Evolutionary conservation across 2,329 filamentous ascomycete species (phyloP), one percentile per base, ranked within the genome.

Genomic region (Colletotrichum tamarilloi): DNA sequence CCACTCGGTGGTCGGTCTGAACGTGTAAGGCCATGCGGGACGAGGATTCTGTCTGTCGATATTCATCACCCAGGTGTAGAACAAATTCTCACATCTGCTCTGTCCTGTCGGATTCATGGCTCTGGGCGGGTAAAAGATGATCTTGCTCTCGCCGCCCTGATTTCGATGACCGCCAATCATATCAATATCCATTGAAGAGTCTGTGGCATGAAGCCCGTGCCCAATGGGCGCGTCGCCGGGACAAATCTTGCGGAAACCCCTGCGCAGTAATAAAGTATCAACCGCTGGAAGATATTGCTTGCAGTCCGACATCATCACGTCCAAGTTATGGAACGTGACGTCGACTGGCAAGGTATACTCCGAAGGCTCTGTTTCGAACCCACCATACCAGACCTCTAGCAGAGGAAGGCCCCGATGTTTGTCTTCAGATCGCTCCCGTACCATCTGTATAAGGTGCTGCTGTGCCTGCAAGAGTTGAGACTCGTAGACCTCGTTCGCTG

Each of bases 1-100:
- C 89, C 89, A 91, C 5, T 85, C 79, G 72, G 81, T 72, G 1
- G 89, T 91, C 9, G 87, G 84, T 55, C 77, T 78, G 75, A 87
- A 90, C 19, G 77, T 77, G 76, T 84, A 89, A 30, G 60, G 11
- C 77, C 87, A 83, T 1, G 57, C 67, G 5, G 59, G 71, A 22
- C 76, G 76, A 3, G 68, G 62, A 22, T 79, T 70, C 11, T 62
- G 52, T 14, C 53, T 55, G n/a, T 77, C 67, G 16, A 77, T 74
- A 46, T 75, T 68, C 62, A 78, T 57, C 5, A 84, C 83, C 52
- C 79, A 77, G 49, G 86, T 82, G 73, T 84, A 85, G 24, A 90
- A 80, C 5, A 78, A 74, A 70, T 91, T 91, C 32, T 75, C 75
- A 76, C 85, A 87, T 55, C 77, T 81, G 0, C 81, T 81, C 3